Evolutionary conservation across 1,284 basidiomycete genomes (phyloP).

Genomic region (Ustilago vetiveriae): DNA sequence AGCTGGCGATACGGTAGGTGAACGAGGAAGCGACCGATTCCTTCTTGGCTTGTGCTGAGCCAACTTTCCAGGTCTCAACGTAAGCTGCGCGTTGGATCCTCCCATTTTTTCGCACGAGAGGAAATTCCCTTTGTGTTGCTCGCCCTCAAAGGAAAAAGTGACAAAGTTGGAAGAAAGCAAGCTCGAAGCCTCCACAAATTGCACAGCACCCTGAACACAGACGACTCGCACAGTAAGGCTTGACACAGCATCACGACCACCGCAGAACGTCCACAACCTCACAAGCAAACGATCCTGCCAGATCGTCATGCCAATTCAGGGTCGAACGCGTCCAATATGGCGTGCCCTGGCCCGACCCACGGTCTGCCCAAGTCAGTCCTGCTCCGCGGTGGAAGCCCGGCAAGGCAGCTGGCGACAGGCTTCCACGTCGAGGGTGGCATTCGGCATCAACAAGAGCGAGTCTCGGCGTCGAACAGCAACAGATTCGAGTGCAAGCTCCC

Average conservation of each 20-base stretch:
- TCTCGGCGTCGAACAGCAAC: not conserved
- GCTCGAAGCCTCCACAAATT: conserved; percentile 5
- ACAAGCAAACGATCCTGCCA: not conserved
- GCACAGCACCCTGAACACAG: not conserved
- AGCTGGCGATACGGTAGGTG: not conserved
- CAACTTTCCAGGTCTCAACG: conserved; percentile 21
- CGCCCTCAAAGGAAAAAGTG: not conserved
- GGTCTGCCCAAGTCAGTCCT: not conserved
- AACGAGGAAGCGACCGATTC: not conserved
- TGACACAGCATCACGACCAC: not conserved
- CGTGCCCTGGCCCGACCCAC: conserved; percentile 3
- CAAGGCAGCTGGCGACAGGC: conserved; percentile 12
- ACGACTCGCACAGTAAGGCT: too few relatives aligned
- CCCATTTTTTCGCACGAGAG: conserved; percentile 16
- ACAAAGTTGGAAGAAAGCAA: not conserved
- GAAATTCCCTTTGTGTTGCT: not conserved
- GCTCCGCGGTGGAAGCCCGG: not conserved
- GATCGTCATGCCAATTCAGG: conserved; percentile 4
- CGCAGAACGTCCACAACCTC: not conserved
- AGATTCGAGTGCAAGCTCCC: not conserved
- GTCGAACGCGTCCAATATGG: conserved; percentile 3
- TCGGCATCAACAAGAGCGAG: conserved; percentile 10
- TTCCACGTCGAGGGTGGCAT: conserved; percentile 19
- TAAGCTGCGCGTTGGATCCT: conserved; percentile 13
- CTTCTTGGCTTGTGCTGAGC: conserved; percentile 47